phyloP scores from a whole-genome alignment of 1,139 yeast species.

The Torulaspora globosa region DNA sequence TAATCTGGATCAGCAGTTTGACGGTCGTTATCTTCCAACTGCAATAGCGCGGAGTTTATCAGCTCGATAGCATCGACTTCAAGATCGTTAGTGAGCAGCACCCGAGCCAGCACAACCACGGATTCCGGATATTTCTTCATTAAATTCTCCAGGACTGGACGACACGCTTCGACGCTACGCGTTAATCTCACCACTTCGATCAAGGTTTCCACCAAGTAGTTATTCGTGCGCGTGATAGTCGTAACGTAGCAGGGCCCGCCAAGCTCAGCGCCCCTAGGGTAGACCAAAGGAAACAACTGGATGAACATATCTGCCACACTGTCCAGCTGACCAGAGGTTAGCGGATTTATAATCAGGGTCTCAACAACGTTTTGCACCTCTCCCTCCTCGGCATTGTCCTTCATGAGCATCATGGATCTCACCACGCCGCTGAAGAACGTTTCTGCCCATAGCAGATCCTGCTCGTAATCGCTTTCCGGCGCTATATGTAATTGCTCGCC shows the following conservation, averaged over 20 bases:
- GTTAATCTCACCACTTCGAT: conserved; percentile 67
- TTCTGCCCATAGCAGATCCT: conserved; percentile 66
- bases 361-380: conserved; percentile 60
- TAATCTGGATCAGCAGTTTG: conserved; percentile 24
- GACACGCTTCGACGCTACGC: conserved; percentile 60
- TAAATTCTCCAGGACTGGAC: conserved; percentile 48
- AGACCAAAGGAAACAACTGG: conserved; percentile 59
- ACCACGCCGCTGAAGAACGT: conserved; percentile 75
- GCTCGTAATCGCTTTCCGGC: conserved; percentile 30
- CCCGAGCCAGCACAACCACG: conserved; percentile 50
- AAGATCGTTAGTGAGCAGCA: conserved; percentile 63
- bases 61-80: conserved; percentile 73
- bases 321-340: conserved; percentile 48
- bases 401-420: conserved; percentile 67
- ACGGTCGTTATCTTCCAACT: conserved; percentile 42
- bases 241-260: conserved; percentile 55
- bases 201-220: conserved; percentile 80
- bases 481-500: conserved; percentile 43
- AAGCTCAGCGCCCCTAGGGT: conserved; percentile 56
- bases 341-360: conserved; percentile 64
- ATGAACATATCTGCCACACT: conserved; percentile 38
- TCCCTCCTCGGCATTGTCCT: conserved; percentile 63
- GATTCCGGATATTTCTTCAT: conserved; percentile 42
- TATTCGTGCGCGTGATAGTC: conserved; percentile 64
- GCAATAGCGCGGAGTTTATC: conserved; percentile 57